phyloP scores from a whole-genome alignment of 2,329 filamentous ascomycete genomes.

The Cordyceps farinosa region DNA sequence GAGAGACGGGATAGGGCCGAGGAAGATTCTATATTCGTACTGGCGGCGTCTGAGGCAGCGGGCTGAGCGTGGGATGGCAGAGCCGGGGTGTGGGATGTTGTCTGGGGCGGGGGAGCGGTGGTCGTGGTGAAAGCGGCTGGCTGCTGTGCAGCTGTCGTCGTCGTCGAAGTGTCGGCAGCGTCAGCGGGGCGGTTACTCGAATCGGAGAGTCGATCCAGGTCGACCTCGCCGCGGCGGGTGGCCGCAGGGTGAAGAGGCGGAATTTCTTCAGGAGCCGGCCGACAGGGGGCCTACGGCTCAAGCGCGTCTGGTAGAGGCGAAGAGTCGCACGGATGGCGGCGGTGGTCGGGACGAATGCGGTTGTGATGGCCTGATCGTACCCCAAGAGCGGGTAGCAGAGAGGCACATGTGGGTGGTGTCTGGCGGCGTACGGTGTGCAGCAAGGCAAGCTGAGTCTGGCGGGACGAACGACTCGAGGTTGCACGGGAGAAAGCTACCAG shows the following conservation, averaged over 20 bases:
- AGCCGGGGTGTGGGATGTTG: slow-evolving; percentile 27
- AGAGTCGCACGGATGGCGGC: not conserved
- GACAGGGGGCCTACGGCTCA: slow-evolving; percentile 14
- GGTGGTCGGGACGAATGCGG: not conserved
- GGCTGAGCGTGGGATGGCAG: slow-evolving; percentile 19
- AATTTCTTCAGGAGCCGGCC: slow-evolving; percentile 18
- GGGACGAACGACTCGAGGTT: not conserved
- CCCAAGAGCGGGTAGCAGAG: slow-evolving; percentile 1
- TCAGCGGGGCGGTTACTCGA: slow-evolving; percentile 32
- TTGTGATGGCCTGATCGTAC: slow-evolving; percentile 4
- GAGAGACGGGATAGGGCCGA: slow-evolving; percentile 26
- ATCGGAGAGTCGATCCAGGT: slow-evolving; percentile 38
- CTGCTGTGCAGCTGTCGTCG: slow-evolving; percentile 44
- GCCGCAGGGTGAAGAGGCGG: slow-evolving; percentile 32
- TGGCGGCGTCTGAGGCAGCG: slow-evolving; percentile 22
- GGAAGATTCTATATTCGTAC: slow-evolving; percentile 42
- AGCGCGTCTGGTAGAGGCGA: not conserved
- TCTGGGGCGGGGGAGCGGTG: slow-evolving; percentile 42
- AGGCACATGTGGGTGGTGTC: slow-evolving; percentile 6
- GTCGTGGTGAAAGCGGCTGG: slow-evolving; percentile 41
- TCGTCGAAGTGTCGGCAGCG: slow-evolving; percentile 52
- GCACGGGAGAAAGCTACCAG: not conserved
- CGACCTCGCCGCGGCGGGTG: slow-evolving; percentile 38
- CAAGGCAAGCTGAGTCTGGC: not conserved
- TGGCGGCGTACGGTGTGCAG: not conserved